A percentile compares a stretch with the other conserved stretches of the same genome.
Evolutionary conservation across 371 early-diverging fungal species (phyloP).

Genomic region (Mucor circinelloides): DNA sequence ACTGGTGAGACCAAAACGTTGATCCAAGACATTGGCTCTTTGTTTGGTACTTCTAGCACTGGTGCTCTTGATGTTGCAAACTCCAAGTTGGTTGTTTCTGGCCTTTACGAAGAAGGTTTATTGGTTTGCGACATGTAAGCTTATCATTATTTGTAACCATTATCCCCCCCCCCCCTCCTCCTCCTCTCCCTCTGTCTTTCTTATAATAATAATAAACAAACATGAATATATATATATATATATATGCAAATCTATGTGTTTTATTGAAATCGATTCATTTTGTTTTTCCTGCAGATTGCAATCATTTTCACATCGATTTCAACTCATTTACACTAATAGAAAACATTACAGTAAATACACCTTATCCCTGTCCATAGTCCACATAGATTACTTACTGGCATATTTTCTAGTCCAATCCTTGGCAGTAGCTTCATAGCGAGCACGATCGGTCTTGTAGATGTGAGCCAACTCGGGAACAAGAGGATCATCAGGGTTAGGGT

Average conservation of each 20-base stretch:
- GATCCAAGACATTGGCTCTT: slow-evolving; percentile 36
- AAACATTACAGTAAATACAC: background rate
- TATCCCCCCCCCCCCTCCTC: background rate
- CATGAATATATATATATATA: background rate
- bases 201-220: background rate
- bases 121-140: slow-evolving; percentile 25
- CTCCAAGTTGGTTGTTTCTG: slow-evolving; percentile 32
- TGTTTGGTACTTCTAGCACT: slow-evolving; percentile 35
- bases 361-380: background rate
- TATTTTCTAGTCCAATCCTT: slow-evolving; percentile 95
- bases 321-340: slow-evolving; percentile 11
- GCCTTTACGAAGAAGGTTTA: slow-evolving; percentile 39
- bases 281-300: background rate
- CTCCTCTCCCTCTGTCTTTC: background rate
- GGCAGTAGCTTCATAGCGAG: slow-evolving; percentile 87
- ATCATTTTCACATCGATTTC: background rate
- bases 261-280: slow-evolving; percentile 4
- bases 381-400: slow-evolving; percentile 54
- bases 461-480: slow-evolving; percentile 98
- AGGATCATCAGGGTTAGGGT: slow-evolving; percentile 97
- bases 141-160: background rate
- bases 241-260: slow-evolving; percentile 22
- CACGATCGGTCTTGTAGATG: slow-evolving; percentile 92
- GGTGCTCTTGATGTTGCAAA: slow-evolving; percentile 25
- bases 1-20: slow-evolving; percentile 22